Evolutionary conservation across 2,329 filamentous ascomycete species (phyloP), one percentile per base, ranked within the genome.

Genomic region (Chalara sp.): DNA sequence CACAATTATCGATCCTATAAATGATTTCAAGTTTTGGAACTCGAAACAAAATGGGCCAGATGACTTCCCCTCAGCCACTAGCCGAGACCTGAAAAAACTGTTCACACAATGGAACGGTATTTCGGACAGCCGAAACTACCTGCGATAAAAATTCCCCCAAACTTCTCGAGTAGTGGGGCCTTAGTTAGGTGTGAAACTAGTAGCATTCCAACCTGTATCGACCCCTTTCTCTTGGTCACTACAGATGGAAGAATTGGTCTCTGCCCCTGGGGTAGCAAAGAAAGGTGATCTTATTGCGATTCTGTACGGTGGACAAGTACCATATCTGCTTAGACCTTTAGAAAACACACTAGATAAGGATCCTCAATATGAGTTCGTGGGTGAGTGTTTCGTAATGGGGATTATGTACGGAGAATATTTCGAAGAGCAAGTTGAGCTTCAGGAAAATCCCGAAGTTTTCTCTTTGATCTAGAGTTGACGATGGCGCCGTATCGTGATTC

Each of bases 371-470:
- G 43, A 53, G 35, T 58, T 64, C 30, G 35, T 64, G 30, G 60
- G 62, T 5, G 59, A 62, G 47, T 57, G 58, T 37, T 63, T 59
- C 51, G 50, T 63, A 1, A 54, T 59, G 21, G 59, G 62, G 13
- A 41, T 60, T 13, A 58, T 60, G 54, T 55, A 61, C 37, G 61
- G 61, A 13, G 58, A 61, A 48, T 56, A 53, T 43, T 52, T 59
- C 28, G 37, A 13, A 8, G 7, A 46, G 37, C 10, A 11, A 33
- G 41, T 21, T 43, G 8, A 11, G 21, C 10, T 29, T 29, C 28
- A 43, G 29, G 11, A n/a, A 8, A 2, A 33, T 21, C 21, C 21
- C 21, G 13, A 46, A 29, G 30, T 29, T 12, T n/a, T 42, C 46
- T 5, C n/a, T 41, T n/a, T 42, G 37, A 6, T 30, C 39, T 43